These are phyloP conservation scores for Fusarium verticillioides DNA, from an alignment of 2,329 filamentous ascomycete genomes.

Conservation along the genomic window DNA sequence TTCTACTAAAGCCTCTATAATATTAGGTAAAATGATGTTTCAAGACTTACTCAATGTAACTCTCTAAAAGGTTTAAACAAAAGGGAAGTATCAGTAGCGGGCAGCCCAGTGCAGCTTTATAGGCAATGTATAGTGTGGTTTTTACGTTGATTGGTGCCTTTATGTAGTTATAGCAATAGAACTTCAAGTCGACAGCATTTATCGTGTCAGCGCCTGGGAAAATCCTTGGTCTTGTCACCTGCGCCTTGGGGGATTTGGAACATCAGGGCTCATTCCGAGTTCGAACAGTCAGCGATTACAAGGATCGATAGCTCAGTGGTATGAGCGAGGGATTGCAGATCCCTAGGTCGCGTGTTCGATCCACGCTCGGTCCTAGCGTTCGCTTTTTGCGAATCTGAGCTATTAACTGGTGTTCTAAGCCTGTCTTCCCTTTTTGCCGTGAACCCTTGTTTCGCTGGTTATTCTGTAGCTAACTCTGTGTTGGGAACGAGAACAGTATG, in stretches of 20 bases:
- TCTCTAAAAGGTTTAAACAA: background rate
- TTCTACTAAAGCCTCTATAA: background rate
- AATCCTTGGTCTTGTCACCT: background rate
- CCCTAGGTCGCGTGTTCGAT: constrained; percentile 2
- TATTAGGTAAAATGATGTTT: too few relatives aligned
- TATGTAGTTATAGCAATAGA: background rate
- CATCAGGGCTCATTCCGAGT: rapidly evolving
- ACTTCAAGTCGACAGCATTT: background rate
- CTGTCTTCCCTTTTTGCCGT: background rate
- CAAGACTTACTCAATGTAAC: background rate
- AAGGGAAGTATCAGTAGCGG: rapidly evolving
- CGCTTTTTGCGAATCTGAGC: background rate
- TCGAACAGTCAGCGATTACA: background rate
- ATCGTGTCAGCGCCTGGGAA: background rate
- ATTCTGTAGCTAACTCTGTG: background rate
- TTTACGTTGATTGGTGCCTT: background rate
- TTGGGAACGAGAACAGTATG: rapidly evolving
- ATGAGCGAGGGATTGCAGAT: constrained; percentile 18
- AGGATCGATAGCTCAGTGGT: constrained; percentile 19
- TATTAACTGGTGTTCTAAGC: too few relatives aligned
- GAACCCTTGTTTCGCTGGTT: rapidly evolving
- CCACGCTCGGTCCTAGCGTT: background rate
- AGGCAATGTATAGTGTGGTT: background rate
- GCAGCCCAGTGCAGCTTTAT: background rate
- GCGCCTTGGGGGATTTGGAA: rapidly evolving